Evolutionary conservation across 177 flowering plant species (phyloP), one percentile per base, ranked within the genome.

Genomic region (Telopea speciosissima): DNA sequence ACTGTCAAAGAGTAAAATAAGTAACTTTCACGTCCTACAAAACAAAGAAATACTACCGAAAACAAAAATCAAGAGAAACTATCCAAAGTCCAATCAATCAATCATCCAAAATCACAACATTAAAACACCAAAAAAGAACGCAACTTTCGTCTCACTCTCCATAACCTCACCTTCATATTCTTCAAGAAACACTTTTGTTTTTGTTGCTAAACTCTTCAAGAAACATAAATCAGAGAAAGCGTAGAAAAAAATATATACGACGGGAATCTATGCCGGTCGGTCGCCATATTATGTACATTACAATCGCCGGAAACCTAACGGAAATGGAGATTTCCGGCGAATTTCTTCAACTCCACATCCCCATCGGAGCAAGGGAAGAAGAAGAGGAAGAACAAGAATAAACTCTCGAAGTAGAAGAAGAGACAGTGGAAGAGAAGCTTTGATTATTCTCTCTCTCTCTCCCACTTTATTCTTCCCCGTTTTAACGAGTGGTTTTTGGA

Each of bases 221-320:
- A 58, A 49, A 16, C 54, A 69, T 19, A 63, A 54, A 60, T 59
- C 64, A 24, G 22, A 28, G 63, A 36, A 44, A 45, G 23, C 16
- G 36, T 60, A 8, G 23, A 58, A n/a, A 21, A 58, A 3, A 49
- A 49, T 19, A 3, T 3, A 49, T 49, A 49, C 1, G 25, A 26
- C 40, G 19, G 66, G 45, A 45, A 52, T 49, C 73, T 71, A 68
- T 60, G 49, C 69, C 64, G 42, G 22, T 33, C 68, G 24, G n/a
- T 58, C 28, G 33, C 62, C 69, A 26, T 63, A 61, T 56, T 33
- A 26, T 25, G 54, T 65, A 31, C 72, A 31, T 31, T 0, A 24
- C 23, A 11, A 19, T 33, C 65, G 49, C 68, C 67, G 45, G 62
- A n/a, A 71, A 24, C 66, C 66, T 40, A 70, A 36, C 72, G 59